Evolutionary conservation across 2,329 filamentous ascomycete species (phyloP).

Genomic region (Aspergillus sp.): DNA sequence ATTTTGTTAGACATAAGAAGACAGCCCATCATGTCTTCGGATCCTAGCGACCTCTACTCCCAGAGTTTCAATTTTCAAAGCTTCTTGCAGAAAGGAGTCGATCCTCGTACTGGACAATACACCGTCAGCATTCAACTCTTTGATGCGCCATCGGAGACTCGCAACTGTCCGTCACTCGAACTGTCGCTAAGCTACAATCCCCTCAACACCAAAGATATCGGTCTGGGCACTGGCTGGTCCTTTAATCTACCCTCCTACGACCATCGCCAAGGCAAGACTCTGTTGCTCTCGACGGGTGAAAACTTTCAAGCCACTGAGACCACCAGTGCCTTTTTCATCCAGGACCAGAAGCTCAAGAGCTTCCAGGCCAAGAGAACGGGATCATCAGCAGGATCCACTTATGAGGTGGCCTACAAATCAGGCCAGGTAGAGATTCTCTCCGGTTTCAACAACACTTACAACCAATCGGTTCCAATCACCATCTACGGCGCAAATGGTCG

Average conservation of each 20-base stretch:
- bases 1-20: no score
- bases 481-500: background rate
- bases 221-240: slow-evolving; percentile 11
- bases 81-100: background rate
- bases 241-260: slow-evolving; percentile 2
- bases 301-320: background rate
- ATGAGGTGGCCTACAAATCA: background rate
- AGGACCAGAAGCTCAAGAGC: background rate
- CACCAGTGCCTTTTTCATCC: background rate
- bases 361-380: background rate
- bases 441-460: background rate
- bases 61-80: background rate
- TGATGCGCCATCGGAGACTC: background rate
- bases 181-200: slow-evolving; percentile 6
- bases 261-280: background rate
- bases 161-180: slow-evolving; percentile 11
- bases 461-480: background rate
- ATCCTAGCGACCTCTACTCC: background rate
- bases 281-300: background rate
- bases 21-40: background rate
- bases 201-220: background rate
- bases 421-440: background rate
- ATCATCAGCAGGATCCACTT: no score
- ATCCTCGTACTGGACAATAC: background rate
- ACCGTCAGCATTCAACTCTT: slow-evolving; percentile 6